Evolutionary conservation across 768 basidiomycete genomes (phyloP).

Genomic region (Tricholomella constricta): DNA sequence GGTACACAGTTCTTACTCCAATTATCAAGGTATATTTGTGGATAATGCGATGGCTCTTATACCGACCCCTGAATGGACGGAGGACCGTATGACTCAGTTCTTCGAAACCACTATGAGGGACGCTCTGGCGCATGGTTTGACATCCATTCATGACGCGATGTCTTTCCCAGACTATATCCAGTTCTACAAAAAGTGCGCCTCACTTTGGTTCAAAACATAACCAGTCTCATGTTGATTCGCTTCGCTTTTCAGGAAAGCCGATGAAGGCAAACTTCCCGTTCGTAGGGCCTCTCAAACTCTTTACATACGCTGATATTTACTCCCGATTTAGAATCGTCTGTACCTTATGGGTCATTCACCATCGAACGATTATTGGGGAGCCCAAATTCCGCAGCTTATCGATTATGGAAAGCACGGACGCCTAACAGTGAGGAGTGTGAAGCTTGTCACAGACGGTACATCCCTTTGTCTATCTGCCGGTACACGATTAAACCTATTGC

Average conservation of each 20-base stretch:
- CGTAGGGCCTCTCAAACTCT: constrained; percentile 21
- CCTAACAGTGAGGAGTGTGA: constrained; percentile 65
- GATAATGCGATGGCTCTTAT: constrained; percentile 88
- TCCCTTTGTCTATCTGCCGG: background rate
- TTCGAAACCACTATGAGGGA: constrained; percentile 66
- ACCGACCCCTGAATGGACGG: constrained; percentile 62
- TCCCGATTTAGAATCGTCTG: constrained; percentile 48
- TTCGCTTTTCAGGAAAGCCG: constrained; percentile 57
- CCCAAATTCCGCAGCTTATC: constrained; percentile 55
- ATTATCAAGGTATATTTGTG: constrained; percentile 63
- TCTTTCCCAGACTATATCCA: constrained; percentile 50
- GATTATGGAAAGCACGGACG: constrained; percentile 58
- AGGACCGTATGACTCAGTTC: constrained; percentile 57
- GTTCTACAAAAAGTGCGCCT: constrained; percentile 64
- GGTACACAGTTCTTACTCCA: background rate
- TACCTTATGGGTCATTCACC: constrained; percentile 61
- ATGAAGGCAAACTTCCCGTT: constrained; percentile 68
- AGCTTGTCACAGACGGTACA: constrained; percentile 76
- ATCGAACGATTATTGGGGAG: constrained; percentile 67
- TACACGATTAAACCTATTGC: background rate
- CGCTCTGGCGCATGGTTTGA: constrained; percentile 79
- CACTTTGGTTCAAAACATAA: background rate
- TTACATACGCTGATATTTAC: background rate
- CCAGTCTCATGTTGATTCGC: background rate
- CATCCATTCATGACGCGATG: constrained; percentile 84